Evolutionary conservation across 495 filamentous ascomycete genomes (phyloP).

Genomic region (Pseudomonodictys pantanalensis): DNA sequence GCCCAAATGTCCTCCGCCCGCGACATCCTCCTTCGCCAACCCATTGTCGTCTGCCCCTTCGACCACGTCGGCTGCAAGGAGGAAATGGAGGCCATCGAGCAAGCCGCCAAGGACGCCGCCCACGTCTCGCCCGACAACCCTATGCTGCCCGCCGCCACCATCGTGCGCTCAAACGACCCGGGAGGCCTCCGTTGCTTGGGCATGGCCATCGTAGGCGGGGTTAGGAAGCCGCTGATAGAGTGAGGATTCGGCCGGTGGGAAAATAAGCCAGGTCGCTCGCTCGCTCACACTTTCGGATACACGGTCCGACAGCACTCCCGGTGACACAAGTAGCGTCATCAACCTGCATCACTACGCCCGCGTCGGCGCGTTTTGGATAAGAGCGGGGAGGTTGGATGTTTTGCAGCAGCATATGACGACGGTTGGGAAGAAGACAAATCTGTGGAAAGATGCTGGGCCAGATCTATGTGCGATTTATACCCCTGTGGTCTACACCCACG

Average conservation of each 20-base stretch:
- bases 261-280: background rate
- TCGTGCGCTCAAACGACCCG: conserved; percentile 73
- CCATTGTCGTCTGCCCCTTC: conserved; percentile 92
- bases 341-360: too few species aligned
- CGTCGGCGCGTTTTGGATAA: too few species aligned
- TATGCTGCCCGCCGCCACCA: conserved; percentile 76
- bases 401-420: too few species aligned
- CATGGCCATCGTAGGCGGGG: conserved; percentile 77
- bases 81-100: conserved; percentile 96
- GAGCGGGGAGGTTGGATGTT: too few species aligned
- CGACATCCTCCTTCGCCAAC: conserved; percentile 87
- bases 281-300: background rate
- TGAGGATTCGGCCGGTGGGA: conserved; percentile 45
- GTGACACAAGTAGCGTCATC: too few species aligned
- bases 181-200: conserved; percentile 75
- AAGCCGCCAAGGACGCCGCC: conserved; percentile 87
- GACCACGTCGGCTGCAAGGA: conserved; percentile 95
- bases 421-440: too few species aligned
- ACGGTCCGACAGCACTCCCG: too few species aligned
- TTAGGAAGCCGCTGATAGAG: conserved; percentile 88
- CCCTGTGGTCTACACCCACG: too few species aligned
- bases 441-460: too few species aligned
- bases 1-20: conserved; percentile 85
- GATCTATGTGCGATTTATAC: too few species aligned
- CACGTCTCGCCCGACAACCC: conserved; percentile 85